Evolutionary conservation across 2,329 filamentous ascomycete species (phyloP).

Genomic region (Fusarium sp.): DNA sequence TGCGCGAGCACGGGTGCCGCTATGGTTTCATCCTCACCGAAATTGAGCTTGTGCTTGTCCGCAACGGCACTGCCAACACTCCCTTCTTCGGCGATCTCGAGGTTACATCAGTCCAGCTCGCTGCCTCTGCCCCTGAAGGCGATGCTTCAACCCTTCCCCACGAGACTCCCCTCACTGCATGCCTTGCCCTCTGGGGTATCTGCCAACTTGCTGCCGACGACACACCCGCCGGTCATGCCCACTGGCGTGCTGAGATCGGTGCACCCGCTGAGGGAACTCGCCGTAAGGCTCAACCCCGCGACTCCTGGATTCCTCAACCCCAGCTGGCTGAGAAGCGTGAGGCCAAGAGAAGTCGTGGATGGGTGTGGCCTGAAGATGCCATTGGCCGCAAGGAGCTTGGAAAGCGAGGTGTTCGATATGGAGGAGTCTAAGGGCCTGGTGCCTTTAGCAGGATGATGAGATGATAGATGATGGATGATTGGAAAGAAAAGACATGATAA

Average conservation of each 20-base stretch:
- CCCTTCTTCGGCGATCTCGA: slow-evolving; percentile 93
- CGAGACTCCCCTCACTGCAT: slow-evolving; percentile 69
- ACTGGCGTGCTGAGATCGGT: slow-evolving; percentile 77
- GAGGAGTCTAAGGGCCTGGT: slow-evolving; percentile 42
- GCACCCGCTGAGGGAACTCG: slow-evolving; percentile 77
- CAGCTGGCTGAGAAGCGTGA: slow-evolving; percentile 79
- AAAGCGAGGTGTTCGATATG: slow-evolving; percentile 69
- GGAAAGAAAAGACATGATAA: slow-evolving; percentile 25
- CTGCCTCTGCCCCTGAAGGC: slow-evolving; percentile 48
- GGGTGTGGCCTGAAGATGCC: slow-evolving; percentile 79
- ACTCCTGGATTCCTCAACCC: slow-evolving; percentile 79
- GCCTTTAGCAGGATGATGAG: slow-evolving; percentile 16
- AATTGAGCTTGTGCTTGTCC: slow-evolving; percentile 91
- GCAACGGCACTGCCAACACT: slow-evolving; percentile 75
- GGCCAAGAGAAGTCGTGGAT: slow-evolving; percentile 76
- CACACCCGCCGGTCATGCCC: slow-evolving; percentile 62
- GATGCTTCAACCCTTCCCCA: slow-evolving; percentile 43
- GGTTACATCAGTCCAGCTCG: slow-evolving; percentile 69
- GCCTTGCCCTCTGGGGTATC: slow-evolving; percentile 79
- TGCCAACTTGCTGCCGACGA: slow-evolving; percentile 74
- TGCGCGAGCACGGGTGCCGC: slow-evolving; percentile 92
- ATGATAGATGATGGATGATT: slow-evolving; percentile 30
- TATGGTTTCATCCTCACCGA: slow-evolving; percentile 98
- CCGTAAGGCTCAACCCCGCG: slow-evolving; percentile 73
- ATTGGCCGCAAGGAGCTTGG: slow-evolving; percentile 77